Percentiles rank a stretch among this genome's conserved stretches.
These are phyloP conservation scores for Sporothrix curviconia DNA, from an alignment of 2,329 filamentous ascomycete species.

Conservation along the genomic window DNA sequence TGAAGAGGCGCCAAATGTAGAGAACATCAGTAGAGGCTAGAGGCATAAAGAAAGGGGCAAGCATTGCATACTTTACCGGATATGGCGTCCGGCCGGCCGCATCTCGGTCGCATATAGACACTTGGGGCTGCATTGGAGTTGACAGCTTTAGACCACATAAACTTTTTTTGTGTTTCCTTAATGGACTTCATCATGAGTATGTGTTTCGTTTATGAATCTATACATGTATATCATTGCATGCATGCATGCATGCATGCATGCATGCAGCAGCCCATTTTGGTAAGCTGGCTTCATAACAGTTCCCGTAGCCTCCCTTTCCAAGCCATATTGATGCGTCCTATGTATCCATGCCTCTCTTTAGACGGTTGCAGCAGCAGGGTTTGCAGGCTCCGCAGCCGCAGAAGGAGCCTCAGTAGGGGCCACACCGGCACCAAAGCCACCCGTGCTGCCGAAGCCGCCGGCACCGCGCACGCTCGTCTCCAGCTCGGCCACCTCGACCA, in stretches of 20 bases:
- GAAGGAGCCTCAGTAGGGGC: no score
- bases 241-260: background rate
- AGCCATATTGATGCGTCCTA: background rate
- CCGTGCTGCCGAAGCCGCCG: constrained; percentile 88
- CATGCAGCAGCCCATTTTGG: background rate
- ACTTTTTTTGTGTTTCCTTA: no score
- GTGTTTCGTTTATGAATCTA: no score
- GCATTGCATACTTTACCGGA: background rate
- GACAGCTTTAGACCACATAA: background rate
- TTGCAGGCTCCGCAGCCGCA: no score
- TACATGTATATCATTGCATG: background rate
- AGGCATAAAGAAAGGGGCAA: background rate
- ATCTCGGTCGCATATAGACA: constrained; percentile 4
- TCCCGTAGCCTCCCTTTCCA: background rate
- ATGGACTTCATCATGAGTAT: no score
- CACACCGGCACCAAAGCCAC: constrained; percentile 28
- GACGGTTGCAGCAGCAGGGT: no score
- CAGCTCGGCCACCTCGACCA: constrained; percentile 80
- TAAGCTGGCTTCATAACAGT: background rate
- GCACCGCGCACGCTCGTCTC: constrained; percentile 86
- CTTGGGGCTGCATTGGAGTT: background rate
- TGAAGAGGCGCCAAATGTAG: constrained; percentile 20
- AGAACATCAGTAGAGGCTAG: background rate
- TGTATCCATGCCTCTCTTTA: no score
- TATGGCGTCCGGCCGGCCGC: background rate